Base-by-base conservation (phyloP, 305 asterid species). In the Rubia tinctorum region DNA sequence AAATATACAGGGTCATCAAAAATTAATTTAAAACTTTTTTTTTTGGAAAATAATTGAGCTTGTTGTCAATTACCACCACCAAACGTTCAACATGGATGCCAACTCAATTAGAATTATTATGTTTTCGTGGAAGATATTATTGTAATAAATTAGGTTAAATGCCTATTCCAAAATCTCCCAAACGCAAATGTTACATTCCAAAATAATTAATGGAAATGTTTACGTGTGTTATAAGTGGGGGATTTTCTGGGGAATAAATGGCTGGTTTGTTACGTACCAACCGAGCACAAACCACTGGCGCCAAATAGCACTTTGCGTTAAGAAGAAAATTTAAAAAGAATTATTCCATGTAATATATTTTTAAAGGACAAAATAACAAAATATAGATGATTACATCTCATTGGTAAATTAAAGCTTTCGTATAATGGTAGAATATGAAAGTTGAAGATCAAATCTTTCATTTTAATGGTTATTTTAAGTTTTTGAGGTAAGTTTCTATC, bases 201-300 rank as follows among this genome's bases (percentile, higher is more conserved):
- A 14, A 17, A 14, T 1, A 63, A 34, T 62, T 15, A 37, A 66
- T 73, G 69, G 63, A 56, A 70, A 69, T 63, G 42, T 58, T 43
- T 60, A 0, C 56, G 42, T 45, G 72, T 44, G n/a, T n/a, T n/a
- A n/a, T n/a, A n/a, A n/a, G n/a, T n/a, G n/a, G 9, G 34, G 34
- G 34, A 51, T 45, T 22, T 71, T 4, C 71, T 71, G 72, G 75
- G 74, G 37, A 75, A 72, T 49, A 47, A 73, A 65, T 78, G 78
- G 83, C 78, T 76, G 80, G 76, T 60, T 80, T 88, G 96, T 82
- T 76, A 79, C 88, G 62, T 79, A 82, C 86, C 94, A 84, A 88
- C 94, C 92, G 70, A 72, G 87, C 96, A 87, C 51, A 80, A 71
- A 61, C 80, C 80, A 69, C 84, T 82, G 86, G 79, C 82, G 79